Percentiles rank a stretch among this genome's conserved stretches.
phyloP scores from a whole-genome alignment of 176 grass and related monocot species.

The Oryza australiensis region DNA sequence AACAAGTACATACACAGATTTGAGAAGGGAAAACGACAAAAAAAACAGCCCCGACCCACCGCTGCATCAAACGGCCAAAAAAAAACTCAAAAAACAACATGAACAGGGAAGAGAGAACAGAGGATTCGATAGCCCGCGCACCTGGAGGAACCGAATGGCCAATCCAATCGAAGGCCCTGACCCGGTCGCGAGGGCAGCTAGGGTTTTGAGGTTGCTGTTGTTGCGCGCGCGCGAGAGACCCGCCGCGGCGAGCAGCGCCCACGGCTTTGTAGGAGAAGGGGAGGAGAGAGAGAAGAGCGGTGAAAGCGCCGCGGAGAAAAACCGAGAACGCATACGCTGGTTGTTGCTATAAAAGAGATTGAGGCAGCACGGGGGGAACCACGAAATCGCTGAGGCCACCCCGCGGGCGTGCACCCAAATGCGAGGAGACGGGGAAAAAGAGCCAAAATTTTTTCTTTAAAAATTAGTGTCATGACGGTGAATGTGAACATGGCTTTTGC shows the following conservation, averaged over 20 bases:
- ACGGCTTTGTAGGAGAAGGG: constrained; percentile 33
- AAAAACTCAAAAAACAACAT: not conserved
- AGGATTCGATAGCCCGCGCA: constrained; percentile 29
- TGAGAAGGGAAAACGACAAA: not conserved
- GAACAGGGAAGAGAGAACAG: not conserved
- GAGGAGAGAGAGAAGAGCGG: not conserved
- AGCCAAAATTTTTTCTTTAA: not conserved
- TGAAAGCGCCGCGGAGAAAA: constrained; percentile 30
- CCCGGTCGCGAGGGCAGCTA: constrained; percentile 10
- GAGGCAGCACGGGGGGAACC: not conserved
- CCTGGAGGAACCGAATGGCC: constrained; percentile 15
- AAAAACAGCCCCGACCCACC: not conserved
- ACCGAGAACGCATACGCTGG: constrained; percentile 34
- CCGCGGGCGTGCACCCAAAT: not conserved
- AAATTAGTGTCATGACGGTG: not conserved
- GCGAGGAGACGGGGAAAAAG: not conserved
- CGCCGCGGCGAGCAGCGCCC: constrained; percentile 41
- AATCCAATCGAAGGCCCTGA: constrained; percentile 13
- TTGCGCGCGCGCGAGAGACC: constrained; percentile 28
- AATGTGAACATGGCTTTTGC: not conserved
- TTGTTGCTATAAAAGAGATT: constrained; percentile 22
- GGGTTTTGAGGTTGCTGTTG: constrained; percentile 27
- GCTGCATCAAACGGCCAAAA: not conserved
- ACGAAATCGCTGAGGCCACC: constrained; percentile 40
- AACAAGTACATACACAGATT: not conserved